A percentile compares a stretch with the other conserved stretches of the same genome.
These are phyloP conservation scores for Nitzschia sp. DNA, from an alignment of 108 stramenopile genomes.

Conservation along the genomic window DNA sequence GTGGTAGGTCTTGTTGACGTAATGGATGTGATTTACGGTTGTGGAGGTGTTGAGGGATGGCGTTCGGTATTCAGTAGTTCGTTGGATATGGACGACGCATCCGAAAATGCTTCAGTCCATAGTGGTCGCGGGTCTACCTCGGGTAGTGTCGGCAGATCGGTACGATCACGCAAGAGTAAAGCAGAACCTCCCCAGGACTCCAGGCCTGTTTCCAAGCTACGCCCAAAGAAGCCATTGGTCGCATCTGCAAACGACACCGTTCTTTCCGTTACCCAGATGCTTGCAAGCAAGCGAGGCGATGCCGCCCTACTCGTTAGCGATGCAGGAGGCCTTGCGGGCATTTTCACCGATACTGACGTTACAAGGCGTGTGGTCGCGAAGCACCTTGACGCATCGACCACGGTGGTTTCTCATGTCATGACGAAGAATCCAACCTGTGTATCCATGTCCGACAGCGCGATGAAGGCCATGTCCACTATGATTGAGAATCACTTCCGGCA, in stretches of 20 bases:
- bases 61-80: slow-evolving; percentile 73
- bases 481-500: slow-evolving; percentile 92
- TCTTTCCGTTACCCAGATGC: slow-evolving; percentile 49
- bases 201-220: slow-evolving; percentile 64
- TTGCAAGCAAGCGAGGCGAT: slow-evolving; percentile 68
- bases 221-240: slow-evolving; percentile 74
- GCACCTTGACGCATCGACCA: slow-evolving; percentile 57
- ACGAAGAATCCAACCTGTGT: slow-evolving; percentile 88
- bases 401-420: slow-evolving; percentile 74
- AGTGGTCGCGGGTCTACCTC: slow-evolving; percentile 5
- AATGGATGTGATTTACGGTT: slow-evolving; percentile 89
- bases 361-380: slow-evolving; percentile 77
- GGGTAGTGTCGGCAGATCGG: neutral
- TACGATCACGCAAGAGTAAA: slow-evolving; percentile 42
- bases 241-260: slow-evolving; percentile 44
- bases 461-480: slow-evolving; percentile 92
- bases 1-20: slow-evolving; percentile 95
- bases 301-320: slow-evolving; percentile 61
- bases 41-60: slow-evolving; percentile 83
- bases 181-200: neutral
- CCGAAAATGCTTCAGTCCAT: slow-evolving; percentile 52
- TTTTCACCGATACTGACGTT: slow-evolving; percentile 84
- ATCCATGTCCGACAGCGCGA: slow-evolving; percentile 71
- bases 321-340: slow-evolving; percentile 74
- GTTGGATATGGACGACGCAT: slow-evolving; percentile 69